Evolutionary conservation across 2,329 filamentous ascomycete species (phyloP), one percentile per base, ranked within the genome.

Genomic region (Chrysoporthe deuterocubensis): DNA sequence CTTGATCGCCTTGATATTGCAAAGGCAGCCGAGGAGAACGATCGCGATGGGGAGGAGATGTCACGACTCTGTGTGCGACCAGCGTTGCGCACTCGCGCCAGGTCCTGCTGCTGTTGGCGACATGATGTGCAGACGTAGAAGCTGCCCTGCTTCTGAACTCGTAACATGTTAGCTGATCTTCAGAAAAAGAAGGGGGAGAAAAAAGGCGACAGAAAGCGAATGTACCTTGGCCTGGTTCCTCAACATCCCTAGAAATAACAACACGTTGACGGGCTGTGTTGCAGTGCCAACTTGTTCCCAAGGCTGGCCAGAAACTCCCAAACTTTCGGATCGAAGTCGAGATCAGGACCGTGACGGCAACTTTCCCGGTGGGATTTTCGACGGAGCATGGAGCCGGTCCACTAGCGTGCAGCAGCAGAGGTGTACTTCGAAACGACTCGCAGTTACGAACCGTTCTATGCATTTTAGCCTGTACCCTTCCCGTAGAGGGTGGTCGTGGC

Each of bases 41-140:
- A 48, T 62, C 62, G 68, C 5, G 58, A 62, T 4, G 48, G 7
- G 21, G 62, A 26, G 4, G 57, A n/a, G 4, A 26, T n/a, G 32
- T 21, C 40, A 32, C 43, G 40, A 13, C 13, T 37, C 40, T 34
- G 21, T 43, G 54, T 50, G 54, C 54, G 59, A 50, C 62, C 16
- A 34, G 26, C 44, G 54, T 66, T 37, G 60, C 63, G 59, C 18
- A 54, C 37, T 64, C 63, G 66, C 46, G 66, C 44, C 59, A 65
- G 44, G 63, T 63, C 57, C 40, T 68, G 60, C 44, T 58, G 62
- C 59, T 68, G 46, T 67, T 77, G 76, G 65, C 76, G 78, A 73
- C 80, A 82, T 72, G 76, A 73, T 61, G 78, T 74, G 78, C 81
- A 83, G 62, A 82, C 75, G 73, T 81, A 82, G 62, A 76, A 75